Evolutionary conservation across 176 grass and related monocot species (phyloP).

Genomic region (bread wheat (Triticum aestivum)): IWGSC_CS_RefSeq_v2.1 NC_057801.1:665784660-665785159

Average conservation of each 20-base stretch:
- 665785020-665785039: background rate
- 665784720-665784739: background rate
- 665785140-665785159: background rate
- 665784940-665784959: conserved; percentile 1
- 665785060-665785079: background rate
- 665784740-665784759: background rate
- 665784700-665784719: background rate
- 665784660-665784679: background rate
- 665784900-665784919: background rate
- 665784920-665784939: background rate
- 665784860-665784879: background rate
- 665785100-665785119: background rate
- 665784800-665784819: too few species aligned
- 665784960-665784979: background rate
- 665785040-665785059: background rate
- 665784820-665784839: background rate
- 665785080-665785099: background rate
- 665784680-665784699: background rate
- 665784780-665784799: too few species aligned
- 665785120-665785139: background rate
- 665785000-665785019: background rate
- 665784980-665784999: too few species aligned
- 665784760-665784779: too few species aligned
- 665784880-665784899: background rate
- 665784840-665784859: background rate